Evolutionary conservation across 371 early-diverging fungal species (phyloP), one percentile per base, ranked within the genome.

Genomic region (Mucor saturninus): DNA sequence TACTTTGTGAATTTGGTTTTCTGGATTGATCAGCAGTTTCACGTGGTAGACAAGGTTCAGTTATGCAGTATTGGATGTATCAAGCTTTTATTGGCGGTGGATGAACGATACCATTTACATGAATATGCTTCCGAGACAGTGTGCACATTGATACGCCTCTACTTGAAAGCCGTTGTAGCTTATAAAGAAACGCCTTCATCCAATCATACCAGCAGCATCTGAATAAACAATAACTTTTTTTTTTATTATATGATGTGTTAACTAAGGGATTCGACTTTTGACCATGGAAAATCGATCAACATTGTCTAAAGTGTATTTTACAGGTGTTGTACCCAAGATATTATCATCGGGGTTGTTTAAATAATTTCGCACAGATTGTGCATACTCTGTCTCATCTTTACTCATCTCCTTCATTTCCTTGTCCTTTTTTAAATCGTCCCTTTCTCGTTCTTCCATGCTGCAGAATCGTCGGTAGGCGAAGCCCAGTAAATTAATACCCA

Each of bases 261-360:
- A 32, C 69, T 76, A 95, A 28, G 93, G 94, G 55, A 95, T 94
- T 10, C 95, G 84, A 67, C 93, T 93, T 73, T 91, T 94, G 58
- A 94, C 93, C 82, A 97, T 86, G 32, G 91, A 87, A 76, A 92
- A 97, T 28, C 97, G 83, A 68, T 95, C 95, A 48, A 97, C 91
- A 32, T 86, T 90, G 56, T 95, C 94, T 60, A 97, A 78, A 5
- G 88, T 89, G 61, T 84, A 79, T 57, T 86, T 86, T 6, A 61
- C 48, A 11, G 76, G 79, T 31, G 43, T 53, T 62, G 62, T 43
- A 15, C 79, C 81, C 59, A 80, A 50, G 15, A 80, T 52, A 56
- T 74, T 74, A 58, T 83, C 83, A 28, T 69, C 70, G 13, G 75
- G 69, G 43, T 81, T 74, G 53, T 73, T 66, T 38, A 81, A 58